Evolutionary conservation across 1,284 basidiomycete species (phyloP).

Genomic region (Moesziomyces antarcticus): DNA sequence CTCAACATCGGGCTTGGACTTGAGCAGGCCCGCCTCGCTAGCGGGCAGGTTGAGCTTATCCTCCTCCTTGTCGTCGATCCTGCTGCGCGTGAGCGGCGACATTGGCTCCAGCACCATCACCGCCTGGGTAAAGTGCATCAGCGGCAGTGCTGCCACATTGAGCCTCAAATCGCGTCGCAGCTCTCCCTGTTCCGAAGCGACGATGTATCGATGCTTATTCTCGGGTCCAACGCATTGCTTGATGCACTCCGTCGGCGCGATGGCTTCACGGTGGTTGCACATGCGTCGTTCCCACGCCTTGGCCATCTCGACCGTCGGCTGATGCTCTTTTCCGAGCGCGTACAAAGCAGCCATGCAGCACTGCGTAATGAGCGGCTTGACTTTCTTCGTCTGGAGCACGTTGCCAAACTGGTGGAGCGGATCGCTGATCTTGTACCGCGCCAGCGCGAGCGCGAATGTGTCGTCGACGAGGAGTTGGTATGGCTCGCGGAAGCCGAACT

Average conservation of each 20-base stretch:
- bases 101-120: conserved; percentile 67
- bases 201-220: conserved; percentile 65
- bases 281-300: conserved; percentile 91
- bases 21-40: conserved; percentile 28
- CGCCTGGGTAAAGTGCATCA: conserved; percentile 63
- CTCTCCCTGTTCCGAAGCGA: conserved; percentile 46
- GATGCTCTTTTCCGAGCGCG: conserved; percentile 37
- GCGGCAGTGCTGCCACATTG: conserved; percentile 50
- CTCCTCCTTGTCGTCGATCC: conserved; percentile 51
- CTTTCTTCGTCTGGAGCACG: conserved; percentile 51
- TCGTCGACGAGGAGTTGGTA: conserved; percentile 65
- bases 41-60: conserved; percentile 45
- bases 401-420: conserved; percentile 48
- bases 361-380: conserved; percentile 66
- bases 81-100: conserved; percentile 53
- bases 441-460: conserved; percentile 54
- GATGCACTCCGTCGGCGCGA: conserved; percentile 86
- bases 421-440: conserved; percentile 50
- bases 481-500: conserved; percentile 65
- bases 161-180: conserved; percentile 47
- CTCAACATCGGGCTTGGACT: conserved; percentile 10
- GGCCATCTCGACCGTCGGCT: conserved; percentile 77
- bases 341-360: conserved; percentile 66
- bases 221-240: conserved; percentile 68
- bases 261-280: conserved; percentile 89